Evolutionary conservation across 768 basidiomycete species (phyloP).

Genomic region (Agaricus subrufescens): DNA sequence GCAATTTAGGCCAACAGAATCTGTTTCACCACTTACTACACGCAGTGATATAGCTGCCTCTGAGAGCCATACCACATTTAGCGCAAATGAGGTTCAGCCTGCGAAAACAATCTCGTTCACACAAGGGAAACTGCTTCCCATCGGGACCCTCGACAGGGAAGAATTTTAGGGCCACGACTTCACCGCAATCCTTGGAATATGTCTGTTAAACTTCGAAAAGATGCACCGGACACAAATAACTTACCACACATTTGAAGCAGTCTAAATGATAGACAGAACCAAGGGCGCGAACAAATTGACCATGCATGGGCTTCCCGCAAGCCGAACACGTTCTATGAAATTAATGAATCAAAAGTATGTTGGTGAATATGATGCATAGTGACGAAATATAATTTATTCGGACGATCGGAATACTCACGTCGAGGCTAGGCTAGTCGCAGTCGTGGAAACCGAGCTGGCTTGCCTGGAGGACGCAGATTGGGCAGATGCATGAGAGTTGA

Average conservation of each 20-base stretch:
- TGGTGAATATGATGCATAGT: constrained; percentile 14
- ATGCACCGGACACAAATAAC: constrained; percentile 21
- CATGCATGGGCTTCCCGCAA: constrained; percentile 81
- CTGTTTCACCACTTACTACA: constrained; percentile 61
- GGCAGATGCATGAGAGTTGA: constrained; percentile 47
- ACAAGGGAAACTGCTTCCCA: constrained; percentile 88
- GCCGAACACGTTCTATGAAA: constrained; percentile 62
- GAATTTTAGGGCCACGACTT: constrained; percentile 96
- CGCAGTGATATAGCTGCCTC: constrained; percentile 98
- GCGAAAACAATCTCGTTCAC: constrained; percentile 97
- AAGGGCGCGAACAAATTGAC: constrained; percentile 94
- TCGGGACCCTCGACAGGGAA: constrained; percentile 95
- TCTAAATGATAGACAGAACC: constrained; percentile 94
- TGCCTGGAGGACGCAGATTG: constrained; percentile 49
- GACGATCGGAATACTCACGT: constrained; percentile 42
- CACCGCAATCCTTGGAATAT: constrained; percentile 79
- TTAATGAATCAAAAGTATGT: constrained; percentile 22
- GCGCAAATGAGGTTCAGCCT: constrained; percentile 94
- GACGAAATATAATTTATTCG: constrained; percentile 1
- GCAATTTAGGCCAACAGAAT: neutral
- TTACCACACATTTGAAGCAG: constrained; percentile 96
- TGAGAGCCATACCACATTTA: constrained; percentile 89
- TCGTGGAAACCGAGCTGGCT: constrained; percentile 49
- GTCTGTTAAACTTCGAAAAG: neutral
- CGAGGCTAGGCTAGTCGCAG: constrained; percentile 50